Base-by-base conservation (phyloP, 2,329 filamentous ascomycete species). In the Beauveria bassiana region DNA sequence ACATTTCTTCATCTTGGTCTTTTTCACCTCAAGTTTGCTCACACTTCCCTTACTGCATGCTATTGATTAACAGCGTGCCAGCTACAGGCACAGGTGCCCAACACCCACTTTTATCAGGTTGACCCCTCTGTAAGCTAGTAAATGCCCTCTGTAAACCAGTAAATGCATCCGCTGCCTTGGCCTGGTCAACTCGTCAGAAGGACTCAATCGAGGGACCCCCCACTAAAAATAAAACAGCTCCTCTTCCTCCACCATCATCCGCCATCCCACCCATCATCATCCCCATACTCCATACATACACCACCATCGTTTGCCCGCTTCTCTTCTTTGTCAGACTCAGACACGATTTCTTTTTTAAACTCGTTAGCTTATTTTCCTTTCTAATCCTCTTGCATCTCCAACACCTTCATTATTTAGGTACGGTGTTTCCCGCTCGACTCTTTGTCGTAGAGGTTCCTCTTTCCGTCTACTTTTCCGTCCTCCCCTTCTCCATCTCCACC, bases 391-490 rank as follows among this genome's bases (percentile, higher is more conserved):
- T 20, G 10, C 52, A 42, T 45, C 52, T 18, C 14, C 52, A 51
- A 14, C 8, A 3, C 20, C 26, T 24, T 28, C 7, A 38, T 57
- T 57, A 57, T 61, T 56, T 61, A 61, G 59, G 57, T 34, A 45
- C 45, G 28, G 45, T 46, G 26, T 52, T 56, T 61, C 53, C 59
- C 52, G 52, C 46, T 42, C 59, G 50, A 61, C 28, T 49, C 12
- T 18, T 49, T 42, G 53, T 57, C 59, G 59, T 51, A 61, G 14
- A 43, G 59, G 52, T 61, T 61, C 53, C 59, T 57, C 34, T 61
- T 61, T 61, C 59, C 18, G 59, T 61, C 59, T 46, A 57, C 45
- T 57, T 61, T 61, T 51, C 59, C 59, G 53, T 57, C 28, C 22
- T 40, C 26, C 22, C 24, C 20, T 28, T 40, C 49, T 49, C 28